A percentile compares a stretch with the other conserved stretches of the same genome.
These are phyloP conservation scores for Digitaria exilis DNA, from an alignment of 202 grass and related monocot genomes.

Conservation along the genomic window DNA sequence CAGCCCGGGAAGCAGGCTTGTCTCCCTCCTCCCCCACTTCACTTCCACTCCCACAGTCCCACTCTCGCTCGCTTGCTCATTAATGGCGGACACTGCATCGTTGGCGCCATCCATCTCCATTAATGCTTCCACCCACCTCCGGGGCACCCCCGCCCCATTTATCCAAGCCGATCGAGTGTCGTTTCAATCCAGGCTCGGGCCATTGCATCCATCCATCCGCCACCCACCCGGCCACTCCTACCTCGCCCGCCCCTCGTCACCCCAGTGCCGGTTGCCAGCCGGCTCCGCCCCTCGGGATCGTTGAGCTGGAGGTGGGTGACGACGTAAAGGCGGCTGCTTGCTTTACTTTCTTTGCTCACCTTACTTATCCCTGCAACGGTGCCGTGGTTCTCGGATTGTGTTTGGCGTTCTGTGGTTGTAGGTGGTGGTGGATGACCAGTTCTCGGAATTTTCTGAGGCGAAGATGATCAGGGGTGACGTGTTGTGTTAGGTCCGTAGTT, in stretches of 20 bases:
- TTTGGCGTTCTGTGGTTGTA: conserved; percentile 33
- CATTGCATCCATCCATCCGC: conserved; percentile 14
- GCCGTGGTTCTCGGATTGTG: neutral
- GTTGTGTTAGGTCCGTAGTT: conserved; percentile 29
- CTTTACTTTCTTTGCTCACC: neutral
- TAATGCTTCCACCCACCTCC: conserved; percentile 49
- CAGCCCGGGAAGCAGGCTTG: too few species aligned
- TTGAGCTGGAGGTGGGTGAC: conserved; percentile 55
- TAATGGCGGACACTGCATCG: conserved; percentile 43
- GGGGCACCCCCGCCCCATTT: neutral
- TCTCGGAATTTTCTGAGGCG: neutral
- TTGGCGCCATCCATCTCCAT: conserved; percentile 49
- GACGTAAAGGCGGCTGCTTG: conserved; percentile 21
- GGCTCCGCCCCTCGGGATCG: conserved; percentile 30
- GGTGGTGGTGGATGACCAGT: conserved; percentile 56
- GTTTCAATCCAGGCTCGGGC: conserved; percentile 9
- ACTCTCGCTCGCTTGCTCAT: conserved; percentile 38
- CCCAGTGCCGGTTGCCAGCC: conserved; percentile 33
- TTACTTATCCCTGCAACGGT: conserved; percentile 23
- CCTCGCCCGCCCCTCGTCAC: too few species aligned
- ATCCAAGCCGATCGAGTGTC: conserved; percentile 10
- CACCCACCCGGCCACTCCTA: neutral
- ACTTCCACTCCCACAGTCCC: neutral
- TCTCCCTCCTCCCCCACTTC: conserved; percentile 7
- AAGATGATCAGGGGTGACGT: neutral